Percentiles rank a stretch among this genome's conserved stretches.
phyloP scores from a whole-genome alignment of 208 protist genomes.

The Leptomonas pyrrhocoris region DNA sequence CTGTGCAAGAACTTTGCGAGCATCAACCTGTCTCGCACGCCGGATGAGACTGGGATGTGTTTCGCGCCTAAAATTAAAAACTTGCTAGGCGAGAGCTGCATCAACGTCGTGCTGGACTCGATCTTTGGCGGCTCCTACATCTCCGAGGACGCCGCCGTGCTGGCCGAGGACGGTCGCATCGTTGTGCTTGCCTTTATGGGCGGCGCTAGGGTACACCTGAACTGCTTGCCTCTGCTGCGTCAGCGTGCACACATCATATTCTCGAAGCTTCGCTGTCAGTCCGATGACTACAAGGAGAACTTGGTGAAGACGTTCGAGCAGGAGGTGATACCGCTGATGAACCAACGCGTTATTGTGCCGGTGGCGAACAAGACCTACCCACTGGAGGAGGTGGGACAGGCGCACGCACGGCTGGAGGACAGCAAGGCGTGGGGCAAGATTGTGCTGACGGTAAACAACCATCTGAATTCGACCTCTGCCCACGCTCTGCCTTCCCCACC shows the following conservation, averaged over 20 bases:
- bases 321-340: conserved; percentile 67
- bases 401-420: conserved; percentile 62
- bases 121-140: conserved; percentile 81
- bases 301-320: conserved; percentile 59
- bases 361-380: conserved; percentile 71
- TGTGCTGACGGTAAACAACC: conserved; percentile 50
- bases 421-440: conserved; percentile 71
- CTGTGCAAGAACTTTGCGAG: conserved; percentile 70
- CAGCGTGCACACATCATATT: conserved; percentile 73
- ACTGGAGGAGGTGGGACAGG: conserved; percentile 68
- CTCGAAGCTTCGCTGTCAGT: conserved; percentile 71
- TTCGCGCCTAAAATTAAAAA: conserved; percentile 72
- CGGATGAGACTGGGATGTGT: conserved; percentile 67
- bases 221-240: conserved; percentile 63
- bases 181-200: conserved; percentile 76
- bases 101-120: conserved; percentile 83
- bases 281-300: conserved; percentile 58
- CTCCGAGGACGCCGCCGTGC: conserved; percentile 54
- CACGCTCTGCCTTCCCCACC: neutral
- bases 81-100: conserved; percentile 44
- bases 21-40: conserved; percentile 55
- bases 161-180: conserved; percentile 72
- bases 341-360: conserved; percentile 53
- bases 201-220: conserved; percentile 56
- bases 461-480: neutral